phyloP scores from a whole-genome alignment of 2,329 filamentous ascomycete genomes.

The Aspergillus sp. region DNA sequence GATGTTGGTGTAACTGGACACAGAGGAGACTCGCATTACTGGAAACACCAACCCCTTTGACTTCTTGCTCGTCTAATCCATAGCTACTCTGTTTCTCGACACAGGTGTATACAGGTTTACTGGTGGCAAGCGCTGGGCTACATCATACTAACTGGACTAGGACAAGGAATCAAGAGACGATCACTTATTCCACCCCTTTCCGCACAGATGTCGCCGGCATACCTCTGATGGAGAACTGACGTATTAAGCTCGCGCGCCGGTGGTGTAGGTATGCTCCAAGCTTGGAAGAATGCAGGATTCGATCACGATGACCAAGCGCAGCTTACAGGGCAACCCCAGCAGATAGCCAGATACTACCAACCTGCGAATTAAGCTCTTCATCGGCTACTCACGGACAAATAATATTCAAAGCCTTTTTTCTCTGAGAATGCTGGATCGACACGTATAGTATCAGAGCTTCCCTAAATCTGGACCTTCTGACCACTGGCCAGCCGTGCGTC shows the following conservation, averaged over 20 bases:
- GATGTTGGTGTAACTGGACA: neutral
- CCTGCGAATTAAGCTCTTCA: neutral
- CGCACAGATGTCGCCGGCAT: conserved; percentile 11
- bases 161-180: neutral
- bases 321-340: neutral
- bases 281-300: conserved; percentile 14
- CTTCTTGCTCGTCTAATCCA: neutral
- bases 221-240: conserved; percentile 13
- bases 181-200: neutral
- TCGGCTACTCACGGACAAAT: neutral
- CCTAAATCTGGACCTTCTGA: no score
- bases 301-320: neutral
- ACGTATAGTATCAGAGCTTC: no score
- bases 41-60: neutral
- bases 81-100: neutral
- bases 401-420: neutral
- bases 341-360: neutral
- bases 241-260: conserved; percentile 13
- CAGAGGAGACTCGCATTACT: neutral
- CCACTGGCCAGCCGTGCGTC: no score
- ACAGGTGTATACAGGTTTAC: neutral
- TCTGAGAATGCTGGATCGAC: no score
- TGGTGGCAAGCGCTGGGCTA: neutral
- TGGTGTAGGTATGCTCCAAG: conserved; percentile 16
- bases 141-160: neutral